phyloP scores from a whole-genome alignment of 495 filamentous ascomycete species.

The Diplogelasinospora grovesii region DNA sequence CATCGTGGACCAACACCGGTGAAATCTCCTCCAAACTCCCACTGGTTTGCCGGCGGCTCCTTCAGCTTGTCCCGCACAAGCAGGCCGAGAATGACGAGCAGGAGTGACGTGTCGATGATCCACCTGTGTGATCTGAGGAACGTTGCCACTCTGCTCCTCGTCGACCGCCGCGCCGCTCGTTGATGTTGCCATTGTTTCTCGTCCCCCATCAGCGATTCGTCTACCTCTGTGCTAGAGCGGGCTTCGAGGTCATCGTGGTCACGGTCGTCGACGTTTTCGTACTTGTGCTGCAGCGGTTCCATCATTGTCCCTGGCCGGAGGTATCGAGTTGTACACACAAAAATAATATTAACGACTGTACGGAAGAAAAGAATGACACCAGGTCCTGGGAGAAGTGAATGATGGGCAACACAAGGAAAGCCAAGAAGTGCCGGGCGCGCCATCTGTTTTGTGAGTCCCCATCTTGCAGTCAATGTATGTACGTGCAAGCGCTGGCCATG shows the following conservation, averaged over 20 bases:
- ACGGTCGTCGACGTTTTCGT: conserved; percentile 20
- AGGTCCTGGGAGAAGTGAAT: no score
- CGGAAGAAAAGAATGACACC: no score
- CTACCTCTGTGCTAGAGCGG: conserved; percentile 36
- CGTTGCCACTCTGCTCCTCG: conserved; percentile 7
- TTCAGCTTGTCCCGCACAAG: conserved; percentile 26
- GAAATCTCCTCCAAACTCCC: conserved; percentile 35
- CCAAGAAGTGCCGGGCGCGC: no score
- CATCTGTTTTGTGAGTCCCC: no score
- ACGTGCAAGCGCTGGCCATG: no score
- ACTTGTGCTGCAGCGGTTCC: conserved; percentile 28
- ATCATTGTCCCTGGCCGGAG: no score
- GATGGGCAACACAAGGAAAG: no score
- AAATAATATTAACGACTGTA: no score
- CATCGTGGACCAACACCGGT: conserved; percentile 28
- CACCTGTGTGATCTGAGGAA: conserved; percentile 22
- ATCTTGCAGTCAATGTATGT: no score
- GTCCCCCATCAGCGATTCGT: conserved; percentile 33
- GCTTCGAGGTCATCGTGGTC: conserved; percentile 29
- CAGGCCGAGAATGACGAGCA: conserved; percentile 29
- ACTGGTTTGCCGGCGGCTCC: conserved; percentile 18
- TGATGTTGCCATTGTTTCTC: conserved; percentile 32
- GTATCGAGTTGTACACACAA: no score
- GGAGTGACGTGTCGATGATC: conserved; percentile 27
- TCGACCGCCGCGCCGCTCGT: conserved; percentile 13